Evolutionary conservation across 345 rosid species (phyloP), one percentile per base, ranked within the genome.

Genomic region (Angophora floribunda): DNA sequence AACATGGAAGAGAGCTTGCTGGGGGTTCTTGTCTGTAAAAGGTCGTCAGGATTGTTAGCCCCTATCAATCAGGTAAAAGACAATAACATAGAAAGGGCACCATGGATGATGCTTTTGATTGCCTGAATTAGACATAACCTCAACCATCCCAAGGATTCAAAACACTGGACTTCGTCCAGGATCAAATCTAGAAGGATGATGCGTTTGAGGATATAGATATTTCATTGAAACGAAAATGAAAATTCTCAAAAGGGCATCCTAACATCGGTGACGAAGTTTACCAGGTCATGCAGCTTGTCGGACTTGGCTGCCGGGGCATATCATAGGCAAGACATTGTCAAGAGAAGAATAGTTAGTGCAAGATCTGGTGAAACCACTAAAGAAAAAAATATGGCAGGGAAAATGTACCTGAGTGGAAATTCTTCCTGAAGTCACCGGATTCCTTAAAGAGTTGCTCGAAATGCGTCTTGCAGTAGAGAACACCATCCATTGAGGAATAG

Each of bases 1-100:
- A 97, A 97, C 92, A 93, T 67, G 87, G 96, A 91, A 0, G 99
- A 95, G 50, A 97, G 90, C 91, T 93, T 95, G 91, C 96, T 97
- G 75, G 97, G 95, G 6, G 96, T 90, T 93, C 94, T 95, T 36
- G 93, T 87, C 98, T 96, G 96, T 84, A 51, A 49, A 67, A 16
- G 6, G 85, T 61, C 22, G 84, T 75, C 41, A 41, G 84, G 84
- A 75, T 19, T 75, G 80, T 70, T 70, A 70, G 80, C 45, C 80
- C 80, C 45, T 16, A 19, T 41, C 49, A 36, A 41, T 75, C 49
- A 41, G 84, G 49, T 75, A 19, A 75, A 75, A 75, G 84, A 41
- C 84, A 75, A 75, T 5, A 41, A 41, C 49, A 41, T 41, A 41
- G 84, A 41, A 75, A 19, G 49, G 28, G 84, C 84, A 75, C 84